A percentile compares a stretch with the other conserved stretches of the same genome.
Conservation (phyloP, 306 rosid genomes). For the Quercus wislizeni region DNA sequence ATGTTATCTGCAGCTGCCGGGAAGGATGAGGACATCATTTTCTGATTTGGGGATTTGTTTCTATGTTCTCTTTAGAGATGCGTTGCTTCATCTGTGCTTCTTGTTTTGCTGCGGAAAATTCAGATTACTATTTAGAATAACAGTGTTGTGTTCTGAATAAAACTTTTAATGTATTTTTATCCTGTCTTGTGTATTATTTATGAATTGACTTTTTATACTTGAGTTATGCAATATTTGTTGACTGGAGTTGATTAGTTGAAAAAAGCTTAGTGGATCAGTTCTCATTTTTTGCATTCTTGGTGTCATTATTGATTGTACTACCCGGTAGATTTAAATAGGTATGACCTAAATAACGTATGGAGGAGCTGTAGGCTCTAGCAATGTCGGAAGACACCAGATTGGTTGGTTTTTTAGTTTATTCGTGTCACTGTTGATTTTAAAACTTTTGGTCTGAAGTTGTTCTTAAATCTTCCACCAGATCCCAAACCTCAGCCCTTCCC, state of each 20-base stretch:
- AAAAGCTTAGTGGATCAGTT: background rate
- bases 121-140: background rate
- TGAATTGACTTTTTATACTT: background rate
- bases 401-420: background rate
- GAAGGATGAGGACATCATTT: conserved; percentile 81
- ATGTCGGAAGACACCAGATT: background rate
- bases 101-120: conserved; percentile 7
- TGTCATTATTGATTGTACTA: background rate
- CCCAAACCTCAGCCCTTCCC: no score
- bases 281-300: background rate
- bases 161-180: conserved; percentile 17
- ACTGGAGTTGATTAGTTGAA: background rate
- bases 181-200: conserved; percentile 23
- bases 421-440: background rate
- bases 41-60: conserved; percentile 40
- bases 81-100: background rate
- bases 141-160: conserved; percentile 18
- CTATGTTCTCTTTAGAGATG: conserved; percentile 14
- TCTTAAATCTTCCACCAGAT: background rate
- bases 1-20: conserved; percentile 47
- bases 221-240: conserved; percentile 17
- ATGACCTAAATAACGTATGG: background rate
- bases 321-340: background rate
- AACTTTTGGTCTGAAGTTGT: background rate
- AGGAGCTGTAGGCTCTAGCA: background rate